These are phyloP conservation scores for Skeletonema menzelii DNA, from an alignment of 108 stramenopile species.

Conservation along the genomic window DNA sequence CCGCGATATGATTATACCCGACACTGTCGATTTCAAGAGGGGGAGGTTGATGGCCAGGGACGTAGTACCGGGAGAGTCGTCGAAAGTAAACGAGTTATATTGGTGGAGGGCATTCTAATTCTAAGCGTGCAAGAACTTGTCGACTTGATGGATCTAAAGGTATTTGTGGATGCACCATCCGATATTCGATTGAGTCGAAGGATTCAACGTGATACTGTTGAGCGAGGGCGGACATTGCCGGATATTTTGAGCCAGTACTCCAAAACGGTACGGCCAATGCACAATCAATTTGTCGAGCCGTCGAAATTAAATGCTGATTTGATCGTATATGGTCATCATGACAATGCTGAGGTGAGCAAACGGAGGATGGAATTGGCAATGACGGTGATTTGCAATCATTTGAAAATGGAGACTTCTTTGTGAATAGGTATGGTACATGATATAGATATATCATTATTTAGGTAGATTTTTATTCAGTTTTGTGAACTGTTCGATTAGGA, in stretches of 20 bases:
- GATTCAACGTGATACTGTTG: slow-evolving; percentile 79
- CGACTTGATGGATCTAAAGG: slow-evolving; percentile 87
- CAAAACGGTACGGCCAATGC: slow-evolving; percentile 92
- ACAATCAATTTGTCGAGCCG: slow-evolving; percentile 90
- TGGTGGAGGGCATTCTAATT: slow-evolving; percentile 94
- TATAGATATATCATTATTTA: no score
- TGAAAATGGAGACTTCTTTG: slow-evolving; percentile 48
- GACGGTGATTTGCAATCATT: slow-evolving; percentile 71
- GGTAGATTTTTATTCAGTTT: not conserved
- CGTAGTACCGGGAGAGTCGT: slow-evolving; percentile 41
- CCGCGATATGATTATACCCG: slow-evolving; percentile 93
- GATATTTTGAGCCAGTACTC: slow-evolving; percentile 86
- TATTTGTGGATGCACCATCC: slow-evolving; percentile 91
- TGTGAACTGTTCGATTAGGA: slow-evolving; percentile 62
- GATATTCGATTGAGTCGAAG: slow-evolving; percentile 89
- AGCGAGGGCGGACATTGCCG: slow-evolving; percentile 82
- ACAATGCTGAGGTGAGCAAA: slow-evolving; percentile 29
- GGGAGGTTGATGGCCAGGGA: slow-evolving; percentile 39
- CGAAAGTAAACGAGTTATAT: slow-evolving; percentile 67
- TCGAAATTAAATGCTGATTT: slow-evolving; percentile 88
- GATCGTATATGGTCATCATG: slow-evolving; percentile 71
- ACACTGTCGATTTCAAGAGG: slow-evolving; percentile 74
- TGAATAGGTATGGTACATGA: not conserved
- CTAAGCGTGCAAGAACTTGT: slow-evolving; percentile 74
- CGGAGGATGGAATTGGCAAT: slow-evolving; percentile 64